These are phyloP conservation scores for Kurtzmaniella quercitrusa DNA, from an alignment of 1,139 yeast genomes.

Conservation along the genomic window DNA sequence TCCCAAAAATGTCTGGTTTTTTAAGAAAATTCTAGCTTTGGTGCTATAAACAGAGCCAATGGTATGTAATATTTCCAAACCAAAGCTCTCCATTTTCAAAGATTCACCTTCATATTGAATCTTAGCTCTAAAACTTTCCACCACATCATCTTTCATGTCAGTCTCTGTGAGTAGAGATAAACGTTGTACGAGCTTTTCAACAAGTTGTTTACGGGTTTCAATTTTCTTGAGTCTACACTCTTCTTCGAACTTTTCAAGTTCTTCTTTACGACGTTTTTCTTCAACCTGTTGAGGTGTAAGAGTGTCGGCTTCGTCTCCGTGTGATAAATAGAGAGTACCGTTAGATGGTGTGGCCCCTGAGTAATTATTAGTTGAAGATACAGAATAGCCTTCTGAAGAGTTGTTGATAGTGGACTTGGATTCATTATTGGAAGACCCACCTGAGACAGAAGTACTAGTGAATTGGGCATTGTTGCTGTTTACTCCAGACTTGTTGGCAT, in stretches of 20 bases:
- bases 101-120: slow-evolving; percentile 80
- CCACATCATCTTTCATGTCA: slow-evolving; percentile 65
- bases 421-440: not conserved
- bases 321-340: not conserved
- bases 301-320: slow-evolving; percentile 1
- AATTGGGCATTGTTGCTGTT: no score
- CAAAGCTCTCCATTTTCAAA: slow-evolving; percentile 91
- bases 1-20: slow-evolving; percentile 70
- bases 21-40: slow-evolving; percentile 57
- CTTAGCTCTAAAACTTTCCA: slow-evolving; percentile 64
- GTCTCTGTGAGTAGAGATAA: slow-evolving; percentile 82
- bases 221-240: slow-evolving; percentile 70
- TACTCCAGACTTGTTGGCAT: not conserved
- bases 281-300: slow-evolving; percentile 37
- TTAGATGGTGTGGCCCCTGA: not conserved
- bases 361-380: no score
- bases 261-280: slow-evolving; percentile 49
- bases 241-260: slow-evolving; percentile 72
- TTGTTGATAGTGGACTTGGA: no score
- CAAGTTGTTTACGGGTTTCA: slow-evolving; percentile 64
- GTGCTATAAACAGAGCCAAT: slow-evolving; percentile 74
- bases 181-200: slow-evolving; percentile 60
- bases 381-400: no score
- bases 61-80: slow-evolving; percentile 83
- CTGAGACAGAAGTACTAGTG: not conserved